Evolutionary conservation across 306 rosid genomes (phyloP).

Genomic region (Arachis stenosperma): DNA sequence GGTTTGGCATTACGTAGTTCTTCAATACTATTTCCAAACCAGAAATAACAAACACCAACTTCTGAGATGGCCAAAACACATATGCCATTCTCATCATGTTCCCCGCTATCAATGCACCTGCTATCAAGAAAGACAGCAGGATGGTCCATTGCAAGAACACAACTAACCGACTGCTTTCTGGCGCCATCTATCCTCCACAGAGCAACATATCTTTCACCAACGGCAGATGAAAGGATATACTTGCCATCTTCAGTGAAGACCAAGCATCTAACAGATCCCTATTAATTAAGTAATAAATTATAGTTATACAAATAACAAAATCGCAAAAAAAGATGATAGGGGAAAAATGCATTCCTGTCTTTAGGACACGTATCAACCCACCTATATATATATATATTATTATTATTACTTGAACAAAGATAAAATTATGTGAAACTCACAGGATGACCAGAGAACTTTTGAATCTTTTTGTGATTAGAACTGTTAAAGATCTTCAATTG

Average conservation of each 20-base stretch:
- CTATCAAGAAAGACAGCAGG: conserved; percentile 88
- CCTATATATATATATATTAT: no score
- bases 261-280: conserved; percentile 91
- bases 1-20: conserved; percentile 69
- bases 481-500: conserved; percentile 75
- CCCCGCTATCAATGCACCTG: conserved; percentile 53
- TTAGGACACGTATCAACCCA: conserved; percentile 13
- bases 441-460: conserved; percentile 94
- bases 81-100: conserved; percentile 50
- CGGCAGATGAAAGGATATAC: conserved; percentile 83
- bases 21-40: conserved; percentile 75
- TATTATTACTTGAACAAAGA: not conserved
- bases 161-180: conserved; percentile 78
- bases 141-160: conserved; percentile 91
- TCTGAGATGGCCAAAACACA: conserved; percentile 89
- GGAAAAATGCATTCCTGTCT: not conserved
- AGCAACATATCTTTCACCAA: conserved; percentile 88
- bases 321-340: conserved; percentile 23
- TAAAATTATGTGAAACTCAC: conserved; percentile 64
- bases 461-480: conserved; percentile 71
- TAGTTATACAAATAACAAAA: conserved; percentile 31
- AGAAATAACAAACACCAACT: conserved; percentile 79
- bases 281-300: conserved; percentile 41
- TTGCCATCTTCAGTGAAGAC: conserved; percentile 83
- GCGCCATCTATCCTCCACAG: conserved; percentile 69